phyloP scores from a whole-genome alignment of 768 basidiomycete genomes.

The Neoboletus magnificus region DNA sequence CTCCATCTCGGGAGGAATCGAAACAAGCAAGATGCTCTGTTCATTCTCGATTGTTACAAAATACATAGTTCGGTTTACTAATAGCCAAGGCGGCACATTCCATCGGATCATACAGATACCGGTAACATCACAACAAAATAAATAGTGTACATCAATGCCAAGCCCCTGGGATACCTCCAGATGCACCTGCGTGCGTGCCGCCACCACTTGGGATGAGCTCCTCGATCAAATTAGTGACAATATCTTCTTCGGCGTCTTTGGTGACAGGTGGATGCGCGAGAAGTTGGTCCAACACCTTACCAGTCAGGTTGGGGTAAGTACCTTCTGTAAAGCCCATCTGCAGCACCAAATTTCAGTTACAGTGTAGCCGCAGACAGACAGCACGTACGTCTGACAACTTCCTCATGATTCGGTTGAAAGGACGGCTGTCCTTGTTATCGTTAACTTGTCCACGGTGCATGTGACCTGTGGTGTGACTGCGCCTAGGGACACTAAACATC shows the following conservation, averaged over 20 bases:
- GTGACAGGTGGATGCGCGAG: constrained; percentile 37
- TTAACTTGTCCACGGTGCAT: constrained; percentile 19
- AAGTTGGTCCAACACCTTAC: constrained; percentile 50
- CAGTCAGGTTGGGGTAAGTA: constrained; percentile 49
- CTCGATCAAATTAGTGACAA: constrained; percentile 61
- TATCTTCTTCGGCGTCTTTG: constrained; percentile 61
- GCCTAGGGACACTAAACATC: constrained; percentile 55
- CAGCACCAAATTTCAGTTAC: constrained; percentile 2
- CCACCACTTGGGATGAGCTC: constrained; percentile 47
- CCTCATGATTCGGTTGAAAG: constrained; percentile 49
- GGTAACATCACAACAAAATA: not conserved
- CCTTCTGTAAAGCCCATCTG: constrained; percentile 76
- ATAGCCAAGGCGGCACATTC: not conserved
- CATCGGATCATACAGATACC: constrained; percentile 15
- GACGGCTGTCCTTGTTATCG: constrained; percentile 34
- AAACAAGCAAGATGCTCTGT: not conserved
- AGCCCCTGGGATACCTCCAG: constrained; percentile 41
- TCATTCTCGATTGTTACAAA: not conserved
- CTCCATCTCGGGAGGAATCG: too few relatives aligned
- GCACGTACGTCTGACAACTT: constrained; percentile 61
- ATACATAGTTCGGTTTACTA: not conserved
- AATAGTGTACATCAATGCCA: constrained; percentile 36
- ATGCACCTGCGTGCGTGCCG: constrained; percentile 36
- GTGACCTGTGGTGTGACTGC: constrained; percentile 33
- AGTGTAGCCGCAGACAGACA: constrained; percentile 2